A percentile compares a stretch with the other conserved stretches of the same genome.
These are phyloP conservation scores for Termitomyces sp. DNA, from an alignment of 768 basidiomycete species.

Conservation along the genomic window DNA sequence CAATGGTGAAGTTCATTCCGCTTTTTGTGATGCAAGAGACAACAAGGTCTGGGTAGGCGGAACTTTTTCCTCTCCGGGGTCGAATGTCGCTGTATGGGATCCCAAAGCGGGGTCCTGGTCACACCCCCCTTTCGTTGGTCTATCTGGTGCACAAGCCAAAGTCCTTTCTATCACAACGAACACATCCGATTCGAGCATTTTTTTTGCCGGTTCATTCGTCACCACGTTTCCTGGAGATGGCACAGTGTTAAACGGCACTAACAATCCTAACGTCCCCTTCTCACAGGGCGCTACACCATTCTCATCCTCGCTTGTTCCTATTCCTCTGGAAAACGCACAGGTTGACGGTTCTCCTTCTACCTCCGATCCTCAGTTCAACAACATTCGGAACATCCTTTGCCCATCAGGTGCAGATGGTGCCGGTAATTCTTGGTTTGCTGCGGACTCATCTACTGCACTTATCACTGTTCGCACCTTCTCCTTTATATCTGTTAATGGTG, in stretches of 20 bases:
- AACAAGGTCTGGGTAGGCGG: constrained; percentile 78
- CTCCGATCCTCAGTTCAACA: constrained; percentile 48
- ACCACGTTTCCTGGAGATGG: constrained; percentile 59
- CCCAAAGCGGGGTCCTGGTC: constrained; percentile 62
- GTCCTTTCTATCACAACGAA: constrained; percentile 77
- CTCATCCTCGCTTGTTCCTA: constrained; percentile 83
- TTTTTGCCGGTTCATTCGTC: constrained; percentile 87
- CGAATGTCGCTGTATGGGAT: constrained; percentile 70
- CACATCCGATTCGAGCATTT: constrained; percentile 63
- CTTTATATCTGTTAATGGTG: constrained; percentile 67
- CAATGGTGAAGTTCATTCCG: constrained; percentile 62
- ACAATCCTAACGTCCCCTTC: constrained; percentile 82
- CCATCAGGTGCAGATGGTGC: constrained; percentile 78
- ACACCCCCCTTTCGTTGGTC: constrained; percentile 73
- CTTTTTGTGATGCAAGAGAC: constrained; percentile 70
- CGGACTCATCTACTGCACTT: constrained; percentile 61
- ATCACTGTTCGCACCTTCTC: constrained; percentile 76
- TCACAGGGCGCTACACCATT: constrained; percentile 80
- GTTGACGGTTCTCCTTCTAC: constrained; percentile 58
- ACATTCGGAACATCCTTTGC: constrained; percentile 73
- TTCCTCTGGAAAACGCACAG: constrained; percentile 60
- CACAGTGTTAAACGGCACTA: constrained; percentile 49
- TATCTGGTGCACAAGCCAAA: constrained; percentile 61
- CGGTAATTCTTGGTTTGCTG: constrained; percentile 80
- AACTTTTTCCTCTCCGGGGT: constrained; percentile 59